Conservation (phyloP, 805 yeast species). For the Phaffomyces opuntiae region DNA sequence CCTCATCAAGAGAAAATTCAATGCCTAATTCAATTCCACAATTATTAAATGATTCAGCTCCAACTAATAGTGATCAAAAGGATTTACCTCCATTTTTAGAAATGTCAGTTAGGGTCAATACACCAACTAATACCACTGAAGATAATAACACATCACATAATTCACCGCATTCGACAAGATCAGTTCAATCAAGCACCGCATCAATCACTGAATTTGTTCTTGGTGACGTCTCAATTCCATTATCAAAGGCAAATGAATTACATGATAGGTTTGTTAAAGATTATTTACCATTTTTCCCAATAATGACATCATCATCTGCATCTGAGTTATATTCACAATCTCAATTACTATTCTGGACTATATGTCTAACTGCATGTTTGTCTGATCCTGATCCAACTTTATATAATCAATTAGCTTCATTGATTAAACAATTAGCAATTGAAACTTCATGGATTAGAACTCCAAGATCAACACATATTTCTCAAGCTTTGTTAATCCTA, state of each 20-base stretch:
- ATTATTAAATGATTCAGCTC: constrained; percentile 36
- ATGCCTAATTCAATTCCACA: constrained; percentile 25
- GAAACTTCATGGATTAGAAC: constrained; percentile 92
- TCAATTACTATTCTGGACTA: constrained; percentile 84
- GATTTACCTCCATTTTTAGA: constrained; percentile 37
- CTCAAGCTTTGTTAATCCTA: constrained; percentile 80
- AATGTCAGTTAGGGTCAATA: constrained; percentile 33
- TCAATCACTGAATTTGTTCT: constrained; percentile 57
- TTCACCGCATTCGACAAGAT: constrained; percentile 19
- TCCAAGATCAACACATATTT: constrained; percentile 89
- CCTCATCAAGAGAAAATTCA: constrained; percentile 17
- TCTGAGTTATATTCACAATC: constrained; percentile 77
- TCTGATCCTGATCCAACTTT: constrained; percentile 84
- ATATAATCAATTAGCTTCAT: constrained; percentile 65
- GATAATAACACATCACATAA: constrained; percentile 1
- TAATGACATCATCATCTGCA: constrained; percentile 63
- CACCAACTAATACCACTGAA: constrained; percentile 12
- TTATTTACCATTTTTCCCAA: constrained; percentile 74
- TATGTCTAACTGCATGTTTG: constrained; percentile 76
- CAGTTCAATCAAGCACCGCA: constrained; percentile 17
- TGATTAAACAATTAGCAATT: constrained; percentile 80
- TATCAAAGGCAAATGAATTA: constrained; percentile 61
- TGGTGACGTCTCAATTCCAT: constrained; percentile 66
- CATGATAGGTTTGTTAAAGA: constrained; percentile 62
- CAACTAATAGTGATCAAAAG: constrained; percentile 29